Evolutionary conservation across 305 asterid species (phyloP).

Genomic region (Coffea humblotiana): DNA sequence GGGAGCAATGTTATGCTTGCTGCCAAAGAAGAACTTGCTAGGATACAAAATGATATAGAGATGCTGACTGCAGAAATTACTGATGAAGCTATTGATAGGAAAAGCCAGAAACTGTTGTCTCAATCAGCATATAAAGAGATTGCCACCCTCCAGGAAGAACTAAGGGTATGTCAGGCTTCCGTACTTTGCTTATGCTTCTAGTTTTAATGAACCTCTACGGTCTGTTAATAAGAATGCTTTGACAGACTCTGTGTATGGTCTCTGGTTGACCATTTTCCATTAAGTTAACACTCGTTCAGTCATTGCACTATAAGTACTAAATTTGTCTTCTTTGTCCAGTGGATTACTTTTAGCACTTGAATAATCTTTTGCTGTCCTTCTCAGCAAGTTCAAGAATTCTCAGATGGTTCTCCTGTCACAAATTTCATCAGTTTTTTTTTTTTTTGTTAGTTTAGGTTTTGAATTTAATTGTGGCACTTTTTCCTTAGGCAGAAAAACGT

Average conservation of each 20-base stretch:
- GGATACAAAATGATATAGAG: constrained; percentile 82
- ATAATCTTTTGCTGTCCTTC: constrained; percentile 10
- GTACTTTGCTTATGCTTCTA: constrained; percentile 15
- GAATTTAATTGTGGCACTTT: constrained; percentile 20
- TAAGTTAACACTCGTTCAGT: neutral
- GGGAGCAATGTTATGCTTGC: constrained; percentile 99
- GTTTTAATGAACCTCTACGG: constrained; percentile 12
- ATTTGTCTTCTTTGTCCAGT: neutral
- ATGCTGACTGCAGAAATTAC: constrained; percentile 70
- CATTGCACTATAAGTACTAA: neutral
- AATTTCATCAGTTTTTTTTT: constrained; percentile 11
- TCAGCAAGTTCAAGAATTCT: neutral
- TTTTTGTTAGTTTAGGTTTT: neutral
- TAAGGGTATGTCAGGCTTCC: constrained; percentile 54
- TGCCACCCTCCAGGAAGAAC: constrained; percentile 80
- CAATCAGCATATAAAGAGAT: constrained; percentile 75
- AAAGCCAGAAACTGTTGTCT: constrained; percentile 65
- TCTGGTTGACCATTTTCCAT: neutral
- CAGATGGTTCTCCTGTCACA: neutral
- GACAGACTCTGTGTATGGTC: constrained; percentile 1
- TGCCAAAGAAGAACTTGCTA: constrained; percentile 87
- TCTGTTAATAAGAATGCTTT: constrained; percentile 3
- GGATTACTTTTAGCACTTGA: constrained; percentile 1
- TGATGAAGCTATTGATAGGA: constrained; percentile 86
- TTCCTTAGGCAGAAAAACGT: constrained; percentile 74